phyloP scores from a whole-genome alignment of 2,329 filamentous ascomycete genomes.

The Aspergillus awamori region DNA sequence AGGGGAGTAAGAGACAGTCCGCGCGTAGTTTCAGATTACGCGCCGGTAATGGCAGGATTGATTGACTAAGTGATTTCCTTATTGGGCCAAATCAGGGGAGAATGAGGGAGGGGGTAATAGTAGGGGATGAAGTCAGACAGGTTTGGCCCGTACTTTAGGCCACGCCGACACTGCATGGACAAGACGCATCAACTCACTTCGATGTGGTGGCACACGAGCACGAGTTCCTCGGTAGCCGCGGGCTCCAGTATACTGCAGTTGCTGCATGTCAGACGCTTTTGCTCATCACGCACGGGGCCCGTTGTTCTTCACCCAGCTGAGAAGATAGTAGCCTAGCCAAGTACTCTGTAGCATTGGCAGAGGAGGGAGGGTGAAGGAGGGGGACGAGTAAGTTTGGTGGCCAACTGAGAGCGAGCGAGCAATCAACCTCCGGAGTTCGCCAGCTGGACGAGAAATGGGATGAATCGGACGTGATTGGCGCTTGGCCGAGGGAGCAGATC shows the following conservation, averaged over 20 bases:
- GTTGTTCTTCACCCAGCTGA: slow-evolving; percentile 1
- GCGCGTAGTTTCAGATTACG: too few species aligned
- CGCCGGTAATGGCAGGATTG: too few species aligned
- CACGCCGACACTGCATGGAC: not conserved
- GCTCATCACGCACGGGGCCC: slow-evolving; percentile 6
- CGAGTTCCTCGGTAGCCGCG: not conserved
- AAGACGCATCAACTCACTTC: not conserved
- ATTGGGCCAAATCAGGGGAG: too few species aligned
- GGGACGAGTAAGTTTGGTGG: too few species aligned
- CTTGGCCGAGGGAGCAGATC: not conserved
- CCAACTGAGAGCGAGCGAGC: not conserved
- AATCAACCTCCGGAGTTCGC: not conserved
- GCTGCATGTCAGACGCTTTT: slow-evolving; percentile 1
- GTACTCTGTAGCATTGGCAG: not conserved
- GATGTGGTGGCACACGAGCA: not conserved
- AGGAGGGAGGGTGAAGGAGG: not conserved
- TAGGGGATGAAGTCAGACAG: too few species aligned
- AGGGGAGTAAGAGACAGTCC: not conserved
- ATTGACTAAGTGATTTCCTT: too few species aligned
- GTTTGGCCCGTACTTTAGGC: not conserved
- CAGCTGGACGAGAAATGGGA: not conserved
- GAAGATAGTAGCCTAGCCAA: too few species aligned
- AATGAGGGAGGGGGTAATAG: too few species aligned
- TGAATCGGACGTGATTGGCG: not conserved
- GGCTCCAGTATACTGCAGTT: too few species aligned